Percentiles rank a stretch among this genome's conserved stretches.
Conservation (phyloP, 805 yeast species). For the Starmerella bombicola region DNA sequence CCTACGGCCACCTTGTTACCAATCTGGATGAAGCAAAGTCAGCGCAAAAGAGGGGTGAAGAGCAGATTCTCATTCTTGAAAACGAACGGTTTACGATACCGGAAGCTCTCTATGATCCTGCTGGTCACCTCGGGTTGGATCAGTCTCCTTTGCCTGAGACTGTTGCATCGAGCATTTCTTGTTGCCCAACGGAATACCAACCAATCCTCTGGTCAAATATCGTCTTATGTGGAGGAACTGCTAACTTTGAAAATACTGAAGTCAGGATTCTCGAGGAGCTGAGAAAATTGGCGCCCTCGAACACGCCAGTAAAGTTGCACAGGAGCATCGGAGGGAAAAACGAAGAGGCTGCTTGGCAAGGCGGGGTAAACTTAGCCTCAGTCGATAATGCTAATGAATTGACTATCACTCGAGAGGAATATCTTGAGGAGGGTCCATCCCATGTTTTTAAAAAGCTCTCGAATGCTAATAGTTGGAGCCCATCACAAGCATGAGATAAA, state of each 20-base stretch:
- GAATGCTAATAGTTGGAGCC: slow-evolving; percentile 8
- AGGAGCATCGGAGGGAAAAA: slow-evolving; percentile 27
- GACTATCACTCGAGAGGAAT: slow-evolving; percentile 64
- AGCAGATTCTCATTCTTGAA: slow-evolving; percentile 52
- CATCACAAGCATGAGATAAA: neutral
- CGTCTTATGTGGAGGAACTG: slow-evolving; percentile 70
- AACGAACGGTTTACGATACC: slow-evolving; percentile 88
- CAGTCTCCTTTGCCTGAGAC: slow-evolving; percentile 68
- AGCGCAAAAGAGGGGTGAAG: slow-evolving; percentile 30
- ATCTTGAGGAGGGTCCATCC: slow-evolving; percentile 61
- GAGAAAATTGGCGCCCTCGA: slow-evolving; percentile 28
- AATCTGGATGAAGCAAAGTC: slow-evolving; percentile 15
- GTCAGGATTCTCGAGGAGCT: slow-evolving; percentile 39
- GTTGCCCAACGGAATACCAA: slow-evolving; percentile 54
- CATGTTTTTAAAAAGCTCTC: slow-evolving; percentile 11
- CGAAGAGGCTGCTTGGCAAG: slow-evolving; percentile 44
- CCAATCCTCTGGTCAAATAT: slow-evolving; percentile 74
- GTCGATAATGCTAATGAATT: slow-evolving; percentile 31
- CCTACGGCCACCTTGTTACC: slow-evolving; percentile 48
- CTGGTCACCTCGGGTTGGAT: slow-evolving; percentile 51
- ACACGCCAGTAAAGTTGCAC: slow-evolving; percentile 24
- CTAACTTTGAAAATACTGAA: slow-evolving; percentile 55
- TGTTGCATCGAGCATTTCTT: slow-evolving; percentile 52
- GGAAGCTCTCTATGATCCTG: slow-evolving; percentile 78
- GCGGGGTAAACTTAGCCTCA: slow-evolving; percentile 39